These are phyloP conservation scores for Podospora pseudopauciseta DNA, from an alignment of 495 filamentous ascomycete species.

Conservation along the genomic window DNA sequence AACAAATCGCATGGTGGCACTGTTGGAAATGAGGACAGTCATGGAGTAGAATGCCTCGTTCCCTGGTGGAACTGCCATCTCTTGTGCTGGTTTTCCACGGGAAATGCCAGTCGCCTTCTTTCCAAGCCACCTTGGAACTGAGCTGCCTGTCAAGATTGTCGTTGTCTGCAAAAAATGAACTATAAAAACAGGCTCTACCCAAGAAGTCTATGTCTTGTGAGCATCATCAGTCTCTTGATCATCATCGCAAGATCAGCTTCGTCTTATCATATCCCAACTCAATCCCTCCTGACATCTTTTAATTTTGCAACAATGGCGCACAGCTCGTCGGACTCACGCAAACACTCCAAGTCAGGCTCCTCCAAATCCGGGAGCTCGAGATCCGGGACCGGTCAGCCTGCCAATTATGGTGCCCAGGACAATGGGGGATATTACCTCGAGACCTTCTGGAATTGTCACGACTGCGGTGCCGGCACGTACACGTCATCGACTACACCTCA, in stretches of 20 bases:
- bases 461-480: background rate
- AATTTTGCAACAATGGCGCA: no score
- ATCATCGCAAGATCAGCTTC: background rate
- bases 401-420: no score
- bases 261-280: background rate
- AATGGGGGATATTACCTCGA: background rate
- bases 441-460: background rate
- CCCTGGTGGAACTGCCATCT: background rate
- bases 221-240: background rate
- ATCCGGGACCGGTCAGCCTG: background rate
- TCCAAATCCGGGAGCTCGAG: background rate
- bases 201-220: background rate
- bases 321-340: no score
- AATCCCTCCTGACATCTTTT: background rate
- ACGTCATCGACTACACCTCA: background rate
- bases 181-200: background rate
- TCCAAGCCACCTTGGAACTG: background rate
- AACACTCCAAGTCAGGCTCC: no score
- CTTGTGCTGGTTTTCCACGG: background rate
- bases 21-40: slow-evolving; percentile 2
- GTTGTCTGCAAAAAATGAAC: background rate
- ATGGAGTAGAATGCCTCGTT: background rate
- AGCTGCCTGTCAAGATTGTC: background rate
- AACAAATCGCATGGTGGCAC: background rate
- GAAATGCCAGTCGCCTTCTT: background rate